phyloP scores from a whole-genome alignment of 192 early-diverging fungal genomes.

The Coemansia sp. region DNA sequence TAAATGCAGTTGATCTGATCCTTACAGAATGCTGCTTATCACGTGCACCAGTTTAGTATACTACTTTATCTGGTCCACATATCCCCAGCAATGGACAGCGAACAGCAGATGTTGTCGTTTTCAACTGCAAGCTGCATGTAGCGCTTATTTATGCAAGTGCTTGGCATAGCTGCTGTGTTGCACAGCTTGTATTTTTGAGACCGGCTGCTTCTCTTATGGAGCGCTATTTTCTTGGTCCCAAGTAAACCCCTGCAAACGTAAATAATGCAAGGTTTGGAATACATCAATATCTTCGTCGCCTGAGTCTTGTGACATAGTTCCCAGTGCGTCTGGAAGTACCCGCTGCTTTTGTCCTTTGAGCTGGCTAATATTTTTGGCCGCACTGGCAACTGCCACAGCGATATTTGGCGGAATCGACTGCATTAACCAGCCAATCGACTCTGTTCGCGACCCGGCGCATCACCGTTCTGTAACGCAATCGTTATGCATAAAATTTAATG shows the following conservation, averaged over 20 bases:
- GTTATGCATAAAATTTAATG: no score
- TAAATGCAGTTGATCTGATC: neutral
- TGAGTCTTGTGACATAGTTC: neutral
- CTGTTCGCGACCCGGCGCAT: no score
- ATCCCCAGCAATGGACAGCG: slow-evolving; percentile 9
- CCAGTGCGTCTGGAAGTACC: neutral
- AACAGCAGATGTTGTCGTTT: neutral
- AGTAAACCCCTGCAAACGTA: neutral
- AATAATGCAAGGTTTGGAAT: neutral
- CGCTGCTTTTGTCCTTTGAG: neutral
- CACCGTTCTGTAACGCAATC: no score
- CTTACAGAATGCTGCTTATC: neutral
- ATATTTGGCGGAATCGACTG: slow-evolving; percentile 7
- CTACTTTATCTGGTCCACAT: slow-evolving; percentile 14
- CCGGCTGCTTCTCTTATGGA: neutral
- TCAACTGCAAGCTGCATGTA: neutral
- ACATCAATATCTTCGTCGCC: neutral
- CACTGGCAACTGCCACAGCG: slow-evolving; percentile 4
- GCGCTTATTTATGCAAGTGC: no score
- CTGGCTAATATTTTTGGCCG: neutral
- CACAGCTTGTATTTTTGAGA: neutral
- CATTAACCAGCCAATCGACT: neutral
- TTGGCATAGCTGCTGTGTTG: neutral
- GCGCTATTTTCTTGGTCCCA: neutral
- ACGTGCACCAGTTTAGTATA: neutral